phyloP scores from a whole-genome alignment of 2,329 filamentous ascomycete species.

The Talaromyces sp. region DNA sequence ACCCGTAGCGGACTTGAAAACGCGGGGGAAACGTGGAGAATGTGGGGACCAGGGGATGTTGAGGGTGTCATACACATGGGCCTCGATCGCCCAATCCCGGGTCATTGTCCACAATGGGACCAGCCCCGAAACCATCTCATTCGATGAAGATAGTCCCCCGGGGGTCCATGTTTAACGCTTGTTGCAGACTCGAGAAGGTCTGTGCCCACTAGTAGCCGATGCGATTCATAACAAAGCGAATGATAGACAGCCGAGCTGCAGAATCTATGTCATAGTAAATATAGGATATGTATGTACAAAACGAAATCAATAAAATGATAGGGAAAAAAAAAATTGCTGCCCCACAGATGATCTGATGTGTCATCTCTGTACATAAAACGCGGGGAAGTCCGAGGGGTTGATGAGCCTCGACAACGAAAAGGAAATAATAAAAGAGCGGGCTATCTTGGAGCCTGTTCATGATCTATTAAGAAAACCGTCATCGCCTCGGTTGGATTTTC shows the following conservation, averaged over 20 bases:
- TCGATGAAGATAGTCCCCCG: not conserved
- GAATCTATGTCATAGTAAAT: slow-evolving; percentile 6
- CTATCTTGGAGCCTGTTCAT: too few species aligned
- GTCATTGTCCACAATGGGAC: slow-evolving; percentile 13
- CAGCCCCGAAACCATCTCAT: slow-evolving; percentile 21
- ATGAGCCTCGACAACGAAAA: too few species aligned
- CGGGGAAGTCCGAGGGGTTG: too few species aligned
- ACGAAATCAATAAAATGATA: too few species aligned
- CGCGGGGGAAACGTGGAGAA: slow-evolving; percentile 30
- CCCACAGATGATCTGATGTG: not conserved
- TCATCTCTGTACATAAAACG: not conserved
- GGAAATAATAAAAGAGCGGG: too few species aligned
- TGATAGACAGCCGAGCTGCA: not conserved
- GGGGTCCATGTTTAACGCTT: not conserved
- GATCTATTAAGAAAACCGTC: too few species aligned
- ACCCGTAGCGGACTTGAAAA: slow-evolving; percentile 8
- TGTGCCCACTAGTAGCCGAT: slow-evolving; percentile 2
- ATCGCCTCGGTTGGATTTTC: too few species aligned
- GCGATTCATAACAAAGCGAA: not conserved
- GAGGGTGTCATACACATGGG: slow-evolving; percentile 3
- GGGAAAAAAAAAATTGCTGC: too few species aligned
- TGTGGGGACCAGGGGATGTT: slow-evolving; percentile 9
- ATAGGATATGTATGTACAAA: not conserved
- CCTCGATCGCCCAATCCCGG: slow-evolving; percentile 10
- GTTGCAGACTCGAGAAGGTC: not conserved